Conservation (phyloP, 2,329 filamentous ascomycete genomes). For the Penicillium italicum region DNA sequence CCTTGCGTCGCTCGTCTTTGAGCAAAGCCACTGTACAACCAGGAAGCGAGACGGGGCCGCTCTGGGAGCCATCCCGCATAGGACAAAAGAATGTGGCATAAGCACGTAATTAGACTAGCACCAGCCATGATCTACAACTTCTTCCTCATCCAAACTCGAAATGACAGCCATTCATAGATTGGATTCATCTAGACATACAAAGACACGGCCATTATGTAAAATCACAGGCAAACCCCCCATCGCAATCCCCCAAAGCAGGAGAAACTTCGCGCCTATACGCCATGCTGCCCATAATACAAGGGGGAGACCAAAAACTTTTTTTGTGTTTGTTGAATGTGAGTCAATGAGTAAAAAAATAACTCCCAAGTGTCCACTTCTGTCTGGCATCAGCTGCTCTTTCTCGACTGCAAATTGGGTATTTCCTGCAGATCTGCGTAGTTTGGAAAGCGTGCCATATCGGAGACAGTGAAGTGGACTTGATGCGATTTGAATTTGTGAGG, state of each 20-base stretch:
- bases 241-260: constrained; percentile 21
- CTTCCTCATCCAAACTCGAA: neutral
- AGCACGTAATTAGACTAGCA: neutral
- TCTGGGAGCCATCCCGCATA: too few relatives aligned
- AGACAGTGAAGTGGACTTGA: constrained; percentile 6
- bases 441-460: neutral
- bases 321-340: constrained; percentile 14
- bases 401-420: neutral
- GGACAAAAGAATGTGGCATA: too few relatives aligned
- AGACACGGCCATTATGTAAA: constrained; percentile 24
- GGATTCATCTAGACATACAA: constrained; percentile 22
- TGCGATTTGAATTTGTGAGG: constrained; percentile 5
- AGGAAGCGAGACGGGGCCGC: too few relatives aligned
- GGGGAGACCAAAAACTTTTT: constrained; percentile 30
- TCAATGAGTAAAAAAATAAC: constrained; percentile 13
- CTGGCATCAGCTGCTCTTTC: neutral
- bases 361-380: constrained; percentile 19
- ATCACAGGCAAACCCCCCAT: constrained; percentile 17
- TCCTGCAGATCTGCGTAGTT: neutral
- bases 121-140: neutral
- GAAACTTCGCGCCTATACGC: constrained; percentile 38
- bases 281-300: constrained; percentile 39
- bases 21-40: too few relatives aligned
- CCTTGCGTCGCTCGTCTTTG: too few relatives aligned
- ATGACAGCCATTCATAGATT: constrained; percentile 9